Percentiles rank a stretch among this genome's conserved stretches.
phyloP scores from a whole-genome alignment of 1,284 basidiomycete genomes.

The Exobasidium rhododendri region DNA sequence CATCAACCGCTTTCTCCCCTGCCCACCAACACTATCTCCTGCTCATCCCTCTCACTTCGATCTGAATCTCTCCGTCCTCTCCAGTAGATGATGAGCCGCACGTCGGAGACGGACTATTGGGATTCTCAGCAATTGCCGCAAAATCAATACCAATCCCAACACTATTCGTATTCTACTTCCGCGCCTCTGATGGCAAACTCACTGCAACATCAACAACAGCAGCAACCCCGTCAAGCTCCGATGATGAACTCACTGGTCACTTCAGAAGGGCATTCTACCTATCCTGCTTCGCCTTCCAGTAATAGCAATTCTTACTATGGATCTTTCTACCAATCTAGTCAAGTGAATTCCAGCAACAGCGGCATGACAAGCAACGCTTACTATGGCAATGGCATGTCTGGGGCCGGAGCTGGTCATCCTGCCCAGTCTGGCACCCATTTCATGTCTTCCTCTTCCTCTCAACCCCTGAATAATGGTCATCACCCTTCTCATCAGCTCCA shows the following conservation, averaged over 20 bases:
- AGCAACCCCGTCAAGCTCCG: neutral
- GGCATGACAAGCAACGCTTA: neutral
- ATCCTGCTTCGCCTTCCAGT: neutral
- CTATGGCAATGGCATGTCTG: neutral
- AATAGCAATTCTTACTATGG: neutral
- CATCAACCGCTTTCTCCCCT: neutral
- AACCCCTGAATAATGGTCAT: neutral
- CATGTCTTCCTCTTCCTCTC: neutral
- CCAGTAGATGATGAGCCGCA: neutral
- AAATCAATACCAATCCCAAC: neutral
- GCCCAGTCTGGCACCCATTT: neutral
- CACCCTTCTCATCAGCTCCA: neutral
- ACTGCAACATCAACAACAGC: slow-evolving; percentile 1
- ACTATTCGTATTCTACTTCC: neutral
- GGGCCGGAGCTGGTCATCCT: neutral
- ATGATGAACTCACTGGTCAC: neutral
- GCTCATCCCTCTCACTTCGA: neutral
- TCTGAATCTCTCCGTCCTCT: neutral
- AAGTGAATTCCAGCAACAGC: neutral
- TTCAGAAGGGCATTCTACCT: neutral
- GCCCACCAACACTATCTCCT: neutral
- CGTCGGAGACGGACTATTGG: neutral
- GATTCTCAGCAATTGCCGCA: neutral
- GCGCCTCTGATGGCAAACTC: neutral
- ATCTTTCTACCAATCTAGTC: neutral